Base-by-base conservation (phyloP, 1,284 basidiomycete genomes). In the Puccinia coronata region DNA sequence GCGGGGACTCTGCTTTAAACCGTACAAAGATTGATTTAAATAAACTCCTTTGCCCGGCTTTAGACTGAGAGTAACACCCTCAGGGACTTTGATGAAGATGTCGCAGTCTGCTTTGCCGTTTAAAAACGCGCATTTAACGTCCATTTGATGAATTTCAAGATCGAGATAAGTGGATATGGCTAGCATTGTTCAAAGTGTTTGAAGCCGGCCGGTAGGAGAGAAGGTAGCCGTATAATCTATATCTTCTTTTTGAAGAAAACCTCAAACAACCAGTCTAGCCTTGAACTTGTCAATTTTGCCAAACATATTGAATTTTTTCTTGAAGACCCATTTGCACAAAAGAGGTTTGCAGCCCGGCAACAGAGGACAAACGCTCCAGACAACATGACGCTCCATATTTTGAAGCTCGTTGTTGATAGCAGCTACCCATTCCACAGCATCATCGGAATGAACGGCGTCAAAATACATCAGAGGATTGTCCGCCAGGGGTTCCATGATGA, bases 221-320 rank as follows among this genome's bases (percentile, higher is more conserved):
- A 78, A 65, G 3, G 39, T 49, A 3, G 51, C 63, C 2, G 36
- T 41, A 28, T 65, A 79, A 47, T 79, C 65, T 23, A 79, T 57
- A 28, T 65, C 76, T 59, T 79, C 76, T 57, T 51, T 69, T 59
- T 79, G 76, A 18, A 47, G 36, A 41, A 79, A 79, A 25, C 76
- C 76, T 28, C 65, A 6, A 0, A 70, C 34, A 8, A 69, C 41
- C 23, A 69, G 34, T 43, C 63, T 53, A 11, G 65, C 76, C 53
- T 79, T 79, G 31, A 34, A 57, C 51, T 69, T 53, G 12, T 34
- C 47, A 28, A 79, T 25, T n/a, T 57, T 25, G 9, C 76, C 76
- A 57, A 16, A 34, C 39, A 14, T 28, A 28, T 79, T 49, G 23
- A 39, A 39, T 25, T 79, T 79, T n/a, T 25, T 39, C 36, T 61